phyloP scores from a whole-genome alignment of 2,329 filamentous ascomycete genomes.

The Fusarium pseudocircinatum region DNA sequence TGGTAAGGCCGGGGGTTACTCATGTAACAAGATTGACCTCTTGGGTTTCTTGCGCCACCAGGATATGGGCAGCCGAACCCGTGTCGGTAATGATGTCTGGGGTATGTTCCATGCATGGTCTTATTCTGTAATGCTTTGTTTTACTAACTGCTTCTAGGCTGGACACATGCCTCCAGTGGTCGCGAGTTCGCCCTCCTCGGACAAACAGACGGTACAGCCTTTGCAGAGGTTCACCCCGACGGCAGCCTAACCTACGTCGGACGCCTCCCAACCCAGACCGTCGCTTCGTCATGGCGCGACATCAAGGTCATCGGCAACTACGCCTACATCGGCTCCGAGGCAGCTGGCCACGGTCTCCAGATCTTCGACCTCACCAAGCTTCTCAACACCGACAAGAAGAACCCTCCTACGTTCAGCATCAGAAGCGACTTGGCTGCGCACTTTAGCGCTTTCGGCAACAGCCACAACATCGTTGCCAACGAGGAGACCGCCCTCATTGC shows the following conservation, averaged over 20 bases:
- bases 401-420: constrained; percentile 2
- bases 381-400: constrained; percentile 38
- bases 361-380: constrained; percentile 71
- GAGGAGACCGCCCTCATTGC: not conserved
- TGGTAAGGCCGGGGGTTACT: not conserved
- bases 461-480: constrained; percentile 14
- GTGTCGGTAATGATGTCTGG: constrained; percentile 2
- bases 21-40: constrained; percentile 9
- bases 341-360: constrained; percentile 64
- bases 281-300: constrained; percentile 50
- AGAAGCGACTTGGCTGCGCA: not conserved
- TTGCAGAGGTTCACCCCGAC: not conserved
- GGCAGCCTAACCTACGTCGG: constrained; percentile 7
- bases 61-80: constrained; percentile 7
- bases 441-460: constrained; percentile 7
- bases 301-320: constrained; percentile 51
- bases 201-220: constrained; percentile 6
- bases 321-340: constrained; percentile 54
- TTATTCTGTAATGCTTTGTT: not conserved
- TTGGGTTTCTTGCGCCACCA: constrained; percentile 4
- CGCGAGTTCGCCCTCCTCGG: constrained; percentile 11
- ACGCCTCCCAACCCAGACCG: constrained; percentile 54
- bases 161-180: constrained; percentile 4
- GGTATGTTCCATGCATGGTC: not conserved
- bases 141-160: not conserved